Base-by-base conservation (phyloP, 352 stramenopile genomes). In the Halophytophthora batemanensis region DNA sequence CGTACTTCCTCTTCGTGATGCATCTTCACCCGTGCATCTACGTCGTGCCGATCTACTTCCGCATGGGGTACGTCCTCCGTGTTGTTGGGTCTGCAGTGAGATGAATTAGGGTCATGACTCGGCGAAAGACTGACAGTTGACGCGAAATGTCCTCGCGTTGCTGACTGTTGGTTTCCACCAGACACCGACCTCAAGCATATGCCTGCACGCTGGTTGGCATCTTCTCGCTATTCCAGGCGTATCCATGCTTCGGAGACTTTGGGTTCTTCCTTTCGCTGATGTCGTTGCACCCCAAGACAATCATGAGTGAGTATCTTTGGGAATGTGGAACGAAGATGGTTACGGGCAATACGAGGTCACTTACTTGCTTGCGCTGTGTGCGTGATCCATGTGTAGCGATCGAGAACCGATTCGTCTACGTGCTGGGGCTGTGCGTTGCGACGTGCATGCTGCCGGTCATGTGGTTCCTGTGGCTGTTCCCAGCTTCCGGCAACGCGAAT, bases 401-500 rank as follows among this genome's bases (percentile, higher is more conserved):
- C 50, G 66, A 86, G 33, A 87, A 87, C 33, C 77, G 81, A 39
- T 94, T 79, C 42, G 67, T 87, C 22, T 87, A 90, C 56, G 74
- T 71, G 8, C 55, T 90, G 12, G 83, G 83, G 2, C 56, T 94
- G 14, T 71, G 61, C 23, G 77, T 83, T 0, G 81, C 81, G 14
- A 84, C 77, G 7, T 87, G 71, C 50, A 82, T 94, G 67, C 54
- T 94, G 36, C 81, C 81, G 18, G 73, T 92, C 18, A 94, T 94
- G 83, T 90, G 77, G 72, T 92, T 90, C 47, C 60, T 94, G n/a
- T 94, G 83, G 83, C 53, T 94, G 34, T 94, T 86, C 43, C 81
- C 83, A 6, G 83, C 76, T 12, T 92, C 81, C 10, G 83, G 83
- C 18, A 94, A 94, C 56, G 79, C 83, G n/a, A 94, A 94, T 51